Evolutionary conservation across 805 yeast species (phyloP).

Genomic region (Lachancea fermentati): DNA sequence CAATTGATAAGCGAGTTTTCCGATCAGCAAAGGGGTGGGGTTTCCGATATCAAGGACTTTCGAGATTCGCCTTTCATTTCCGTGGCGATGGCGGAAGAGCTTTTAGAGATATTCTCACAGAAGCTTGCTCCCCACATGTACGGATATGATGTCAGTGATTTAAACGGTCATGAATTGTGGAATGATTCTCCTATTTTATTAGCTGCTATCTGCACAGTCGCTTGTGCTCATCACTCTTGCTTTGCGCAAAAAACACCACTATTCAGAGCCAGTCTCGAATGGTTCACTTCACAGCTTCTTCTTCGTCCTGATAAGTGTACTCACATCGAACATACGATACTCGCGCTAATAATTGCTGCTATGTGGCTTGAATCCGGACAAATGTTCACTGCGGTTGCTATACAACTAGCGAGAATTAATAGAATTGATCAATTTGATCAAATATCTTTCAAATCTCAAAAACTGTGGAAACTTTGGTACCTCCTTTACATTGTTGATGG

Average conservation of each 20-base stretch:
- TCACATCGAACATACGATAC: slow-evolving; percentile 49
- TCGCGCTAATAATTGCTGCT: slow-evolving; percentile 59
- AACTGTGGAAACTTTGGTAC: slow-evolving; percentile 59
- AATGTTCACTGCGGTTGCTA: slow-evolving; percentile 60
- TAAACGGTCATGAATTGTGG: slow-evolving; percentile 48
- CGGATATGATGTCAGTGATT: slow-evolving; percentile 54
- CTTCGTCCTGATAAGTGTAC: slow-evolving; percentile 34
- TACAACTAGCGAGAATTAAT: slow-evolving; percentile 52
- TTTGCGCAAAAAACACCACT: slow-evolving; percentile 8
- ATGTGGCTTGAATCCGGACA: slow-evolving; percentile 64
- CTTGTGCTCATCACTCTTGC: slow-evolving; percentile 54
- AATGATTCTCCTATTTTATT: slow-evolving; percentile 50
- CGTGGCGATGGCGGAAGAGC: slow-evolving; percentile 35
- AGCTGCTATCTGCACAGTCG: slow-evolving; percentile 54
- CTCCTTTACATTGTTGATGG: slow-evolving; percentile 61
- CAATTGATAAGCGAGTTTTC: background rate
- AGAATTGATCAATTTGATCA: slow-evolving; percentile 16
- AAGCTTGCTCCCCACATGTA: slow-evolving; percentile 59
- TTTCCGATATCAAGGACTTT: slow-evolving; percentile 27
- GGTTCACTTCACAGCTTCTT: slow-evolving; percentile 31
- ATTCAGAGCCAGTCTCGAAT: slow-evolving; percentile 32
- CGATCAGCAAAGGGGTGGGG: background rate
- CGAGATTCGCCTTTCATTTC: slow-evolving; percentile 31
- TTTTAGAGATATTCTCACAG: slow-evolving; percentile 47
- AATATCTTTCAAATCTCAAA: slow-evolving; percentile 28